Evolutionary conservation across 1,139 yeast species (phyloP).

Genomic region (Blastobotrys aristatus): DNA sequence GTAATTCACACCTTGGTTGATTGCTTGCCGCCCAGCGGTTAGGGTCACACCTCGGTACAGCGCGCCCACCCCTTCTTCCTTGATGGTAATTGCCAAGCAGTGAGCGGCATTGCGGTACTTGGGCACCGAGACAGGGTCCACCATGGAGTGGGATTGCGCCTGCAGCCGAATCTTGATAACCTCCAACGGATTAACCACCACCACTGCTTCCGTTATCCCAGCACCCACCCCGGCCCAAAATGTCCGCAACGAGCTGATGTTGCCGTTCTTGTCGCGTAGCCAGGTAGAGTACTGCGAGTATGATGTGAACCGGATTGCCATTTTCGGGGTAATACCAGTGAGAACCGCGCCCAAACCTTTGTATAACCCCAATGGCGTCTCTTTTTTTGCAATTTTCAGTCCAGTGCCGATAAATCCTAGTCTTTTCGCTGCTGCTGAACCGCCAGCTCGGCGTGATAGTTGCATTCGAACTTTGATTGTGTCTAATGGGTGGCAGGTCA

Average conservation of each 20-base stretch:
- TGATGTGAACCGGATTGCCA: conserved; percentile 95
- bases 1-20: conserved; percentile 97
- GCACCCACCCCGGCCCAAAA: conserved; percentile 96
- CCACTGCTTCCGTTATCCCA: conserved; percentile 92
- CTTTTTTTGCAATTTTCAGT: conserved; percentile 66
- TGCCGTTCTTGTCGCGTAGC: conserved; percentile 58
- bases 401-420: conserved; percentile 89
- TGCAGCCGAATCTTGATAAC: conserved; percentile 94
- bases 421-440: conserved; percentile 37
- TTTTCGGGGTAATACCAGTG: conserved; percentile 95
- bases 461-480: conserved; percentile 98
- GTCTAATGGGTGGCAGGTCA: conserved; percentile 87
- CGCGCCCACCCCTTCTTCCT: conserved; percentile 87
- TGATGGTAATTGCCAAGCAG: conserved; percentile 75
- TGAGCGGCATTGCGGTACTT: conserved; percentile 93
- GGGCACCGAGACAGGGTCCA: conserved; percentile 73
- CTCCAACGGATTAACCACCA: conserved; percentile 95
- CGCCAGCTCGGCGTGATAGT: conserved; percentile 43
- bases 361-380: conserved; percentile 80
- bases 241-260: conserved; percentile 57
- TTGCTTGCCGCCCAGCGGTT: conserved; percentile 97
- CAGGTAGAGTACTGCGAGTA: conserved; percentile 81
- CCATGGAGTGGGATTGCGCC: conserved; percentile 88
- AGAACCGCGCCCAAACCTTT: conserved; percentile 97
- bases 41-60: conserved; percentile 91